A percentile compares a stretch with the other conserved stretches of the same genome.
Conservation (phyloP, 352 stramenopile genomes). For the Pythium brassicae region DNA sequence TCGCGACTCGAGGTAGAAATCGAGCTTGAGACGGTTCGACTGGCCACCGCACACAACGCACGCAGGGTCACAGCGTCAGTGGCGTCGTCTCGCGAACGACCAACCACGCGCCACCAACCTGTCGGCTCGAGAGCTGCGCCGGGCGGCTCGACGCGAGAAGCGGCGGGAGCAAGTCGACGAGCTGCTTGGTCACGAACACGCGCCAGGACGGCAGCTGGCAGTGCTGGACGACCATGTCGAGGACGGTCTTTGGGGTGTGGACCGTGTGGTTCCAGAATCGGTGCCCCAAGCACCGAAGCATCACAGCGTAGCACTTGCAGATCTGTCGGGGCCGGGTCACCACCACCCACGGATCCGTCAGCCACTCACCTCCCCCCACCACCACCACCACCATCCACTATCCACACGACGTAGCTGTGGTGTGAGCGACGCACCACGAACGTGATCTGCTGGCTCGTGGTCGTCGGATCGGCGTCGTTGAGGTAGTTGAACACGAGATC, state of each 20-base stretch:
- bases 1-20: conserved; percentile 60
- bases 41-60: conserved; percentile 6
- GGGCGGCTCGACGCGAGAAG: conserved; percentile 70
- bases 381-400: neutral
- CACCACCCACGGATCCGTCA: neutral
- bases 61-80: conserved; percentile 11
- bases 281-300: conserved; percentile 69
- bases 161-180: conserved; percentile 67
- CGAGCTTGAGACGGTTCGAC: conserved; percentile 41
- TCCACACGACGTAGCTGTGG: neutral
- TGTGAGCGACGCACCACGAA: conserved; percentile 55
- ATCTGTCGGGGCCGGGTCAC: conserved; percentile 51
- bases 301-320: conserved; percentile 71
- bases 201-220: conserved; percentile 56
- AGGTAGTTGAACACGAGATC: conserved; percentile 84
- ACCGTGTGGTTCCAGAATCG: conserved; percentile 83
- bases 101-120: conserved; percentile 15
- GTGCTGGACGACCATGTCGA: conserved; percentile 71
- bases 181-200: conserved; percentile 76
- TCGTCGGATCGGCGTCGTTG: conserved; percentile 55
- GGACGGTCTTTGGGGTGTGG: conserved; percentile 55
- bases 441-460: conserved; percentile 65
- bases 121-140: conserved; percentile 37
- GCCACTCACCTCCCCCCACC: neutral
- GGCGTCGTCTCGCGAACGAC: no score